Conservation (phyloP, 2,329 filamentous ascomycete species). For the Xylariaceae sp. region DNA sequence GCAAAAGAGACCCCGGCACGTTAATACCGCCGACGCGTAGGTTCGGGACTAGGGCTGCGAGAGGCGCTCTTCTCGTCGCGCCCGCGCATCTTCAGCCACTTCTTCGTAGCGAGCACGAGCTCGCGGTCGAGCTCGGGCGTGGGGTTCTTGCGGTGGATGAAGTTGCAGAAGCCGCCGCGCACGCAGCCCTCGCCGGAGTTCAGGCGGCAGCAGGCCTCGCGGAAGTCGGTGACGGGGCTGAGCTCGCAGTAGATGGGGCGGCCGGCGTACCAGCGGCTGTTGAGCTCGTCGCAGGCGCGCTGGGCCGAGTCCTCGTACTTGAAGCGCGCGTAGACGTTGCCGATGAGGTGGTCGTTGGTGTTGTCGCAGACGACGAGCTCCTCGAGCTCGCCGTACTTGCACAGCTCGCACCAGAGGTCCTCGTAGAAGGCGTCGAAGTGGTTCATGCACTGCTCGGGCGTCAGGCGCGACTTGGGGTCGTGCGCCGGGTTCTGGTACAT, state of each 20-base stretch:
- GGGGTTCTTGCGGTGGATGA: constrained; percentile 97
- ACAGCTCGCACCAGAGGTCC: constrained; percentile 99
- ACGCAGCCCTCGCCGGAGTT: constrained; percentile 96
- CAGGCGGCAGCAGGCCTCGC: constrained; percentile 92
- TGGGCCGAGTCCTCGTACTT: constrained; percentile 98
- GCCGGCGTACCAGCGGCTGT: constrained; percentile 93
- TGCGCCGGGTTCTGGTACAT: constrained; percentile 99
- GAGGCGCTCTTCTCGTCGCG: constrained; percentile 77
- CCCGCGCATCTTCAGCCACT: constrained; percentile 85
- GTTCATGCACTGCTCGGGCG: constrained; percentile 90
- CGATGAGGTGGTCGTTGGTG: constrained; percentile 98
- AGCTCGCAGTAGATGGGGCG: constrained; percentile 98
- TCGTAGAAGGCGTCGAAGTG: constrained; percentile 99
- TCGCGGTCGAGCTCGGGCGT: constrained; percentile 83
- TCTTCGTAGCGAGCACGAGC: constrained; percentile 83
- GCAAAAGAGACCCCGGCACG: no score
- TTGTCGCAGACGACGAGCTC: constrained; percentile 99
- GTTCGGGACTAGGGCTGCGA: constrained; percentile 82
- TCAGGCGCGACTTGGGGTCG: constrained; percentile 96
- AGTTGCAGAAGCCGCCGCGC: constrained; percentile 96
- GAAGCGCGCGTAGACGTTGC: constrained; percentile 98
- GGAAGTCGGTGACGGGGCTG: constrained; percentile 93
- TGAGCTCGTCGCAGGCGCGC: constrained; percentile 87
- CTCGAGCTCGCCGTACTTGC: constrained; percentile 96
- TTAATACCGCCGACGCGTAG: constrained; percentile 67